Conservation (phyloP, 352 stramenopile species). For the Phytophthora brassicae region DNA sequence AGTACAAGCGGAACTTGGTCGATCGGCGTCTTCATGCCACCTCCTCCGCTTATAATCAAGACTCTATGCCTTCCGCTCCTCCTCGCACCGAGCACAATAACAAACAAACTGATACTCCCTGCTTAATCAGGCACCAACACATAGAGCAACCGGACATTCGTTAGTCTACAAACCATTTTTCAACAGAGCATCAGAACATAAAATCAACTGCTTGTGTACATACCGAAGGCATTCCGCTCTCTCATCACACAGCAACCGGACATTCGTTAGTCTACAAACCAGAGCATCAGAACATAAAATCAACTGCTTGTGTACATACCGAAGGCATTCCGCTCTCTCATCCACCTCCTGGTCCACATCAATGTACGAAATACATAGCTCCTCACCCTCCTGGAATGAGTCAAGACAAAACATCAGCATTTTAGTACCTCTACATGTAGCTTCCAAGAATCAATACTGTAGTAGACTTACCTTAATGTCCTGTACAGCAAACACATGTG, state of each 20-base stretch:
- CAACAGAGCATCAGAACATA: neutral
- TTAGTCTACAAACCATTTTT: constrained; percentile 14
- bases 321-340: constrained; percentile 78
- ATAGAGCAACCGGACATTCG: constrained; percentile 11
- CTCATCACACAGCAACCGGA: constrained; percentile 27
- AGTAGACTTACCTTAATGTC: constrained; percentile 54
- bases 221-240: constrained; percentile 80
- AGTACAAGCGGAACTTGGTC: constrained; percentile 4
- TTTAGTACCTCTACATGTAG: constrained; percentile 5
- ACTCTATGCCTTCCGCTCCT: constrained; percentile 58
- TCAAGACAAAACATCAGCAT: constrained; percentile 5
- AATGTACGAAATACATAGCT: constrained; percentile 97
- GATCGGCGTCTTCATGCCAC: constrained; percentile 2
- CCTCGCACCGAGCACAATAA: constrained; percentile 62
- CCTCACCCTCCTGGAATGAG: constrained; percentile 72
- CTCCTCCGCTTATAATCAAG: constrained; percentile 9
- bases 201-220: constrained; percentile 13
- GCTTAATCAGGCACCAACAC: constrained; percentile 18
- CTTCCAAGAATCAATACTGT: neutral
- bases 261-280: constrained; percentile 14
- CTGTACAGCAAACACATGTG: constrained; percentile 72
- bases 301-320: constrained; percentile 36
- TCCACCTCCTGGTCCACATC: constrained; percentile 80
- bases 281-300: neutral
- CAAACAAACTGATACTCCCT: constrained; percentile 86